Base-by-base conservation (phyloP, 139 green algal genomes). In the Chlorella sp. region DNA sequence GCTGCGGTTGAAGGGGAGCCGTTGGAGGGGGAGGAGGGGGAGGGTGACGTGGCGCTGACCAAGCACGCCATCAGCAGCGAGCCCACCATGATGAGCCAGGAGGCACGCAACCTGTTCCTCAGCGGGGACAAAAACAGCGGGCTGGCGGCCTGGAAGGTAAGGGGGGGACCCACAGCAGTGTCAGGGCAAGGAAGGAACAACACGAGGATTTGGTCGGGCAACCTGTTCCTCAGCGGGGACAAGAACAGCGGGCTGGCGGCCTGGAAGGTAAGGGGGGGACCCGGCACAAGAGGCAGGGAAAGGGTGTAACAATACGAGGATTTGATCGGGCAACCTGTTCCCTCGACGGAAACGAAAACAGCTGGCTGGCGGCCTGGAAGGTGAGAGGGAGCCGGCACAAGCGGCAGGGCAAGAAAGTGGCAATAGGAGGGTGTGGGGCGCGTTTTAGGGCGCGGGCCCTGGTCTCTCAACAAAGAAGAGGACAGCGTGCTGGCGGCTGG, bases 11-110 rank as follows among this genome's bases (percentile, higher is more conserved):
- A 95, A 80, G 90, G 81, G 30, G 88, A 91, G 64, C 78, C 40
- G 32, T 85, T 66, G 32, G 89, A 91, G 64, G 78, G 83, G 37
- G 71, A 53, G 24, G 69, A 82, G 7, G 64, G 64, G 21, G 64
- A 71, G 64, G 64, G 64, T 32, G 87, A 86, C 28, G 89, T 14
- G 1, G 80, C 76, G 24, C 39, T 40, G 34, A 37, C 80, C 79
- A 81, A 32, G 42, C 57, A 81, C 68, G 39, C 68, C 3, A 78
- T 89, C 57, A 89, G 66, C 64, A 60, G 37, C 60, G 94, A 87
- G 53, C 94, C 96, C 30, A 98, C 96, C 32, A 98, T 98, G 96
- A 98, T 98, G 96, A 92, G 89, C 69, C 87, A 78, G 36, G 93
- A 98, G 83, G 96, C 96, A 36, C 93, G 96, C 32, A 64, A 89